Conservation (phyloP, 2,329 filamentous ascomycete genomes). For the Fusarium virguliforme region DNA sequence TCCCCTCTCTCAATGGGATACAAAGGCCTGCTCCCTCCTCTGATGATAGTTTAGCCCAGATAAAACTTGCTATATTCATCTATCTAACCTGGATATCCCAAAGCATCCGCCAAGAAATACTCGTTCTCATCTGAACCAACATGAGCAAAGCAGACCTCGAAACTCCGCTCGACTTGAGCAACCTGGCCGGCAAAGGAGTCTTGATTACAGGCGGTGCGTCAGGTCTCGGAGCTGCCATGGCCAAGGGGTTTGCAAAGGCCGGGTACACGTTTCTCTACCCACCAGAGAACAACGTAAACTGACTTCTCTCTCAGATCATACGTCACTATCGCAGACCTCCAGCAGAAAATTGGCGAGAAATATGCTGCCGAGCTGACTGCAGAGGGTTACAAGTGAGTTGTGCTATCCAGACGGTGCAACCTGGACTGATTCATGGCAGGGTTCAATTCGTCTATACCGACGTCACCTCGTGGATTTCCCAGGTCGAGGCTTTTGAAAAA, state of each 20-base stretch:
- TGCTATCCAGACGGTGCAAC: neutral
- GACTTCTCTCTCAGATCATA: neutral
- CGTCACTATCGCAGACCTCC: neutral
- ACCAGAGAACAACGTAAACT: neutral
- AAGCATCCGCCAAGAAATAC: too few relatives aligned
- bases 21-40: too few relatives aligned
- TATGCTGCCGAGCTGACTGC: neutral
- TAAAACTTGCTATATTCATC: too few relatives aligned
- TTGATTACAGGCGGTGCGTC: neutral
- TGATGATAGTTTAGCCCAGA: too few relatives aligned
- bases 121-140: neutral
- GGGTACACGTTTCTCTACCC: neutral
- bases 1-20: too few relatives aligned
- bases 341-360: neutral
- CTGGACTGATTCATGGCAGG: neutral
- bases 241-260: slow-evolving; percentile 2
- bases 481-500: neutral
- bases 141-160: neutral
- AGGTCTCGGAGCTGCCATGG: slow-evolving; percentile 9
- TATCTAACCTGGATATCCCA: neutral
- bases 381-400: neutral
- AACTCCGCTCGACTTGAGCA: neutral
- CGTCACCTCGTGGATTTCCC: slow-evolving; percentile 1
- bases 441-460: slow-evolving; percentile 7
- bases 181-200: neutral